phyloP scores from a whole-genome alignment of 495 filamentous ascomycete species.

The Xylaria intraflava region DNA sequence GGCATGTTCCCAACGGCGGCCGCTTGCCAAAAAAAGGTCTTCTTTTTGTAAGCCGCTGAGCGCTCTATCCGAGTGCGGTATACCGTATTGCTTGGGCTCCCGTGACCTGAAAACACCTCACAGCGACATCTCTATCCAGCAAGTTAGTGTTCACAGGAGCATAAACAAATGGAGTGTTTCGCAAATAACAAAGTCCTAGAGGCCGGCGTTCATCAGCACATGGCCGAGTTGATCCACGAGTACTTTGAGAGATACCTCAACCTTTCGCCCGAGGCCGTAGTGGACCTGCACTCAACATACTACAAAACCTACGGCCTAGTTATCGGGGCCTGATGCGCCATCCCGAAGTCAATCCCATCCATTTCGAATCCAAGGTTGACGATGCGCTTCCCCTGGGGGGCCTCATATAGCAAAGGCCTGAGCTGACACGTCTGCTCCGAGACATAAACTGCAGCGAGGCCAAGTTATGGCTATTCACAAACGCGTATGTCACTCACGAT shows the following conservation, averaged over 20 bases:
- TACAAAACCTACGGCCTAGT: conserved; percentile 77
- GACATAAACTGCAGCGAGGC: conserved; percentile 71
- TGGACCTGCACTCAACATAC: conserved; percentile 65
- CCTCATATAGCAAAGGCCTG: conserved; percentile 47
- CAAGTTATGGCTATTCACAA: conserved; percentile 86
- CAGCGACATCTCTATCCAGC: conserved; percentile 10
- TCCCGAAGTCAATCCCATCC: conserved; percentile 73
- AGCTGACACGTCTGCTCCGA: conserved; percentile 53
- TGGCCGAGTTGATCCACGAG: conserved; percentile 55
- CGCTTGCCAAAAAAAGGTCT: conserved; percentile 2
- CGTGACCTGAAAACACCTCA: background rate
- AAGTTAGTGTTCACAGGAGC: background rate
- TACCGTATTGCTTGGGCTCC: background rate
- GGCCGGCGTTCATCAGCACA: conserved; percentile 52
- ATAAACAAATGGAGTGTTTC: background rate
- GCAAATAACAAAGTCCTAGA: conserved; percentile 23
- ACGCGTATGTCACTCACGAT: conserved; percentile 83
- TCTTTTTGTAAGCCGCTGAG: conserved; percentile 4
- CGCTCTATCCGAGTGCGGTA: background rate
- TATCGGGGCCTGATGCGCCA: conserved; percentile 73
- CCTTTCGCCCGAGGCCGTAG: conserved; percentile 57
- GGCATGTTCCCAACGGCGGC: background rate
- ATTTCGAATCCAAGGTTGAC: conserved; percentile 74
- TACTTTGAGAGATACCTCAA: conserved; percentile 65
- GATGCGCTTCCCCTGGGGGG: conserved; percentile 63